Conservation (phyloP, 441 rosid genomes). For the Gossypium laxum region DNA sequence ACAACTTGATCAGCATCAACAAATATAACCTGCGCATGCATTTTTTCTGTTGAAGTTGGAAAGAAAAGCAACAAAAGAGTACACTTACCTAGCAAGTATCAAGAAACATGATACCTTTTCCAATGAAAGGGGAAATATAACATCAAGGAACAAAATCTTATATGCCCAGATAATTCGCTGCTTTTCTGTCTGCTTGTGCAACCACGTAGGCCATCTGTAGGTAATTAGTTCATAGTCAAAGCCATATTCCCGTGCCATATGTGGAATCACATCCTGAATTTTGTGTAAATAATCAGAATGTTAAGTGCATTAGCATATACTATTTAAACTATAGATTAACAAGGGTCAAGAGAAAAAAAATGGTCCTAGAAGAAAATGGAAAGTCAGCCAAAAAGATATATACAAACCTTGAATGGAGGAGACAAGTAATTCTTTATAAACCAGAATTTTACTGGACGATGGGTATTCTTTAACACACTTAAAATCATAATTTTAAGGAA, state of each 20-base stretch:
- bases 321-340: neutral
- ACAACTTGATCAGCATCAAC: constrained; percentile 98
- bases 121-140: constrained; percentile 89
- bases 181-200: constrained; percentile 98
- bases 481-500: constrained; percentile 81
- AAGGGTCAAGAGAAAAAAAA: neutral
- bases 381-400: neutral
- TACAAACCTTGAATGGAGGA: constrained; percentile 82
- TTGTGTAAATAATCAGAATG: constrained; percentile 11
- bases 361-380: neutral
- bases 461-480: constrained; percentile 76
- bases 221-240: constrained; percentile 88
- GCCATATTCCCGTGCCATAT: constrained; percentile 84
- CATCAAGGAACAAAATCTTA: constrained; percentile 94
- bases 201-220: constrained; percentile 98
- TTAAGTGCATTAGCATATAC: constrained; percentile 9
- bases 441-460: constrained; percentile 95
- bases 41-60: constrained; percentile 11
- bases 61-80: constrained; percentile 8
- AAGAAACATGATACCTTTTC: constrained; percentile 54
- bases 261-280: constrained; percentile 87
- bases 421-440: constrained; percentile 97
- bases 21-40: constrained; percentile 72
- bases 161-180: constrained; percentile 98
- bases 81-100: constrained; percentile 8